Evolutionary conservation across 805 yeast genomes (phyloP).

Genomic region (Metschnikowia similis): DNA sequence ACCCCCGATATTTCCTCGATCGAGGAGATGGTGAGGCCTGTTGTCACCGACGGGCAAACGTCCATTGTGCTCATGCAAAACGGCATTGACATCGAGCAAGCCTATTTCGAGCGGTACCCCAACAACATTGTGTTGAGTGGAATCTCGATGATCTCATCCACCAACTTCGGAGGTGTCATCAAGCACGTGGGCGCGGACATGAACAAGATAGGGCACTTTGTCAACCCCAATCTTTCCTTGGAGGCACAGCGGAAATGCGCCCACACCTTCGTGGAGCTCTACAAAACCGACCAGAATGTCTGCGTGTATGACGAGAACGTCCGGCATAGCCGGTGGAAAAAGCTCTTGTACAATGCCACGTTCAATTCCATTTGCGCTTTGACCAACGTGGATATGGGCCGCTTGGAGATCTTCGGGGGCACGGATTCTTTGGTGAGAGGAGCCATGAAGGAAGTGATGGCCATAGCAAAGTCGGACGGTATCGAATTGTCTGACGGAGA

Average conservation of each 20-base stretch:
- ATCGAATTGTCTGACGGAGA: slow-evolving; percentile 18
- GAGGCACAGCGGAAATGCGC: slow-evolving; percentile 34
- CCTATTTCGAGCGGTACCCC: slow-evolving; percentile 31
- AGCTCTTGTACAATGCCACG: slow-evolving; percentile 66
- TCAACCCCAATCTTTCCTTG: slow-evolving; percentile 26
- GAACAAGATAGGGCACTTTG: slow-evolving; percentile 26
- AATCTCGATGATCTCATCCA: slow-evolving; percentile 33
- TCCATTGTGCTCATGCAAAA: slow-evolving; percentile 37
- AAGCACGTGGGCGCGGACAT: slow-evolving; percentile 26
- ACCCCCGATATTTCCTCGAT: slow-evolving; percentile 55
- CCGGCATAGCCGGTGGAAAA: slow-evolving; percentile 56
- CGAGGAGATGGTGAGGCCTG: slow-evolving; percentile 49
- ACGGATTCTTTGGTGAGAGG: slow-evolving; percentile 16
- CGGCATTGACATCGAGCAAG: slow-evolving; percentile 35
- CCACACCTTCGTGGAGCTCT: slow-evolving; percentile 42
- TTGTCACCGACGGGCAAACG: slow-evolving; percentile 29
- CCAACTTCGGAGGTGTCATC: slow-evolving; percentile 24
- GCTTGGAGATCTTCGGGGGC: slow-evolving; percentile 27
- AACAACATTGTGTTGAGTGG: slow-evolving; percentile 32
- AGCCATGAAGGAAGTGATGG: slow-evolving; percentile 22
- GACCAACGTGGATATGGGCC: slow-evolving; percentile 56
- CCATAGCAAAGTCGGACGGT: slow-evolving; percentile 24
- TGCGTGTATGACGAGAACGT: slow-evolving; percentile 42
- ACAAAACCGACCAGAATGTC: slow-evolving; percentile 40
- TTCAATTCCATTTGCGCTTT: slow-evolving; percentile 61